Percentiles rank a stretch among this genome's conserved stretches.
Evolutionary conservation across 177 flowering plant genomes (phyloP).

Genomic region (Telopea speciosissima): DNA sequence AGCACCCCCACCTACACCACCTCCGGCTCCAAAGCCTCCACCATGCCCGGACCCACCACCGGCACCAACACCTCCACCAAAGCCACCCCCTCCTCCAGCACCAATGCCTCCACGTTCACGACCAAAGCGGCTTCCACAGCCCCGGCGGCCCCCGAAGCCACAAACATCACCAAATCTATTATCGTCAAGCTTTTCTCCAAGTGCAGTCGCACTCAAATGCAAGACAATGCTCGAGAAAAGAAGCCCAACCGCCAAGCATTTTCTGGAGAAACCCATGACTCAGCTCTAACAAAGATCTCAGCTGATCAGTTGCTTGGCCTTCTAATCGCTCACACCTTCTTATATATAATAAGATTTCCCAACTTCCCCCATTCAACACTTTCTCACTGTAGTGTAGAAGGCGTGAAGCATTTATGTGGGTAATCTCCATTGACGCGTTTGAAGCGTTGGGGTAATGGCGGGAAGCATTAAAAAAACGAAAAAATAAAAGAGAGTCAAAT

Average conservation of each 20-base stretch:
- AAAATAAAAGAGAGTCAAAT: too few relatives aligned
- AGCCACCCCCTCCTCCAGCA: neutral
- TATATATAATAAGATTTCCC: neutral
- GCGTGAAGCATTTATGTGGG: neutral
- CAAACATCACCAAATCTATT: neutral
- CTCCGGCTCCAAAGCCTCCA: neutral
- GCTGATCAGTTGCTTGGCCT: neutral
- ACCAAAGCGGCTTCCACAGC: neutral
- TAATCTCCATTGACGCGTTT: neutral
- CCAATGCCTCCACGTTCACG: neutral
- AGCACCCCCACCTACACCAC: neutral
- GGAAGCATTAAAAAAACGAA: neutral
- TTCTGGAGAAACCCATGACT: neutral
- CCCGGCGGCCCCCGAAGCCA: neutral
- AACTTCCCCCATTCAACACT: neutral
- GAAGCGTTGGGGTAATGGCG: neutral
- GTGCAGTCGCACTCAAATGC: neutral
- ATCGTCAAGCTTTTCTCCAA: neutral
- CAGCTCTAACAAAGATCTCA: neutral
- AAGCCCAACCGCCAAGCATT: neutral
- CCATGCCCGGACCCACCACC: neutral
- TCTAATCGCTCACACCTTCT: neutral
- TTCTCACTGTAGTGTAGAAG: neutral
- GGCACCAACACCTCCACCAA: neutral
- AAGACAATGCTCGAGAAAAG: neutral